A percentile compares a stretch with the other conserved stretches of the same genome.
These are phyloP conservation scores for Aplosporella prunicola DNA, from an alignment of 2,329 filamentous ascomycete genomes.

Conservation along the genomic window DNA sequence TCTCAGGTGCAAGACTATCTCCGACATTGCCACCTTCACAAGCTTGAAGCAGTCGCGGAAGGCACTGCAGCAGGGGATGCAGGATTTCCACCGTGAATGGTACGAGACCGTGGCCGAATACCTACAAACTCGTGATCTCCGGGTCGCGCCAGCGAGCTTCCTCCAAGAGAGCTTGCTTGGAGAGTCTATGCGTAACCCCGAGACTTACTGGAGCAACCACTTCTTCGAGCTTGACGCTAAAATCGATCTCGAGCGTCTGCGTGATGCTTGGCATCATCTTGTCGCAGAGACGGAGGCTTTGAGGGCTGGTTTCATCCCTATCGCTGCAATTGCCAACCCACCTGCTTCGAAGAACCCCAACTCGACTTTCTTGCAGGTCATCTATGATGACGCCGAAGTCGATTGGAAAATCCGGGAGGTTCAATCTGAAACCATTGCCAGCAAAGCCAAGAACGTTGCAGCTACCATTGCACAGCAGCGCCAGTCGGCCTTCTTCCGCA, in stretches of 20 bases:
- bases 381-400: conserved; percentile 18
- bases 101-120: not conserved
- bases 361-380: conserved; percentile 21
- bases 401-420: conserved; percentile 19
- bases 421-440: conserved; percentile 12
- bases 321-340: conserved; percentile 15
- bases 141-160: conserved; percentile 4
- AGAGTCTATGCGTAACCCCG: conserved; percentile 30
- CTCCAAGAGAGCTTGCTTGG: conserved; percentile 19
- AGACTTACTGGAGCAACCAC: conserved; percentile 33
- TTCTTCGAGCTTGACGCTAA: conserved; percentile 23
- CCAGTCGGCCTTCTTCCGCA: conserved; percentile 21
- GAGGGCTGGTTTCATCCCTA: conserved; percentile 28
- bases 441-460: conserved; percentile 19
- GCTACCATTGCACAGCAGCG: conserved; percentile 12
- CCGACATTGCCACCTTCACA: conserved; percentile 15
- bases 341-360: not conserved
- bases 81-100: conserved; percentile 2
- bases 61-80: not conserved
- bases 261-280: conserved; percentile 25
- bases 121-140: not conserved
- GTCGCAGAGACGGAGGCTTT: conserved; percentile 26
- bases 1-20: conserved; percentile 21
- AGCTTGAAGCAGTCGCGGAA: conserved; percentile 2
- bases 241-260: conserved; percentile 22